A percentile compares a stretch with the other conserved stretches of the same genome.
Conservation (phyloP, 1,284 basidiomycete species). For the Ustilago lituana region DNA sequence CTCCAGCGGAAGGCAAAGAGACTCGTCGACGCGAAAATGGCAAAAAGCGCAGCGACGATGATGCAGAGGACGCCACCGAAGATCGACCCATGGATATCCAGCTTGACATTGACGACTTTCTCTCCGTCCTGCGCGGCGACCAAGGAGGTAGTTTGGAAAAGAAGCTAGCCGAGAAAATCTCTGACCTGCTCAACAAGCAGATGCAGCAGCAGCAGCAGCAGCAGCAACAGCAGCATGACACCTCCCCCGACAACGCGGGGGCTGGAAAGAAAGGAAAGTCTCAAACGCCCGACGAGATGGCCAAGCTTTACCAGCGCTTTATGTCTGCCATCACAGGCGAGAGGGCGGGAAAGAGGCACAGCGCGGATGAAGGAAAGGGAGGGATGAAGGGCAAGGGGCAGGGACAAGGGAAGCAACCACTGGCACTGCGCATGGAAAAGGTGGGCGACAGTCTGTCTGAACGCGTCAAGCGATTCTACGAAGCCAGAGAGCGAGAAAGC, state of each 20-base stretch:
- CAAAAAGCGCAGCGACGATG: slow-evolving; percentile 26
- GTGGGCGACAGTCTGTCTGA: slow-evolving; percentile 44
- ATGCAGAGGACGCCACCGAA: not conserved
- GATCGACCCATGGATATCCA: slow-evolving; percentile 26
- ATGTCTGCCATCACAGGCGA: slow-evolving; percentile 13
- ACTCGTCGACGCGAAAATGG: slow-evolving; percentile 8
- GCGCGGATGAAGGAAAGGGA: not conserved
- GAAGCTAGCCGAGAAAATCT: slow-evolving; percentile 36
- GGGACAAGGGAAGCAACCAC: not conserved
- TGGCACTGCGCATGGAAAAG: slow-evolving; percentile 33
- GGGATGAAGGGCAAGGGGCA: not conserved
- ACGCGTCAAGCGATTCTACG: slow-evolving; percentile 47
- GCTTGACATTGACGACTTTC: slow-evolving; percentile 36
- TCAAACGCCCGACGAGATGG: slow-evolving; percentile 19
- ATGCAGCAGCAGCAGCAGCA: slow-evolving; percentile 7
- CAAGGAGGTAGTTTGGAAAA: slow-evolving; percentile 12
- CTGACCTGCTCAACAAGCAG: slow-evolving; percentile 16
- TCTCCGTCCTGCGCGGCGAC: slow-evolving; percentile 21
- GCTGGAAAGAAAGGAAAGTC: not conserved
- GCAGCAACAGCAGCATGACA: not conserved
- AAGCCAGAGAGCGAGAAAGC: slow-evolving; percentile 16
- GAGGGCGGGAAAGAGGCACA: not conserved
- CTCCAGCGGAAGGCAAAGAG: slow-evolving; percentile 1
- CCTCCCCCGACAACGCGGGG: not conserved
- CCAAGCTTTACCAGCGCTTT: slow-evolving; percentile 12